Evolutionary conservation across 495 filamentous ascomycete genomes (phyloP).

Genomic region (Penicillium roqueforti): DNA sequence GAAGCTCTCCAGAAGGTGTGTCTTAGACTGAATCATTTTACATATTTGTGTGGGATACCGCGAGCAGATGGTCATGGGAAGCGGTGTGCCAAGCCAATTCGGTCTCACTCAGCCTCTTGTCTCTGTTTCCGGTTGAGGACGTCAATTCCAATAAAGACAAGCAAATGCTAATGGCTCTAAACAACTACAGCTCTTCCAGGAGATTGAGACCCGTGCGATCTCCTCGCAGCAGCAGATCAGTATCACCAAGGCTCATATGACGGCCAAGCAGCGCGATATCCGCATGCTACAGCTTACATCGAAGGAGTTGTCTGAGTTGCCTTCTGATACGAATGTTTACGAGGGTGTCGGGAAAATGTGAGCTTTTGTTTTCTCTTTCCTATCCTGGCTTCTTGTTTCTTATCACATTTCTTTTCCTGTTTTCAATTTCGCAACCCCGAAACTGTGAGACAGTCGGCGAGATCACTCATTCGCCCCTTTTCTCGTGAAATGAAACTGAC

Average conservation of each 20-base stretch:
- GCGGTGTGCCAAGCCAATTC: neutral
- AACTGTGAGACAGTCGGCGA: neutral
- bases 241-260: slow-evolving; percentile 79
- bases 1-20: slow-evolving; percentile 90
- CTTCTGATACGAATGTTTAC: slow-evolving; percentile 78
- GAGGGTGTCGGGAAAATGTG: slow-evolving; percentile 98
- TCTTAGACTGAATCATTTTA: neutral
- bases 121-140: neutral
- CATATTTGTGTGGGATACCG: neutral
- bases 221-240: slow-evolving; percentile 88
- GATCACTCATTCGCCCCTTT: neutral
- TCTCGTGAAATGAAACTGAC: neutral
- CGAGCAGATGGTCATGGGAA: neutral
- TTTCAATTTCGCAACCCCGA: neutral
- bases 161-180: slow-evolving; percentile 11
- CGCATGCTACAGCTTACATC: slow-evolving; percentile 85
- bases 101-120: neutral
- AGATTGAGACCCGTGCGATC: slow-evolving; percentile 86
- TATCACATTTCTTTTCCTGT: neutral
- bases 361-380: slow-evolving; percentile 26
- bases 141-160: neutral
- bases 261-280: slow-evolving; percentile 80
- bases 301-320: slow-evolving; percentile 72
- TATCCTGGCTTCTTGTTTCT: neutral
- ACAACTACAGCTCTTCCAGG: slow-evolving; percentile 70